Base-by-base conservation (phyloP, 495 filamentous ascomycete genomes). In the Trichocladium uniseriatum region DNA sequence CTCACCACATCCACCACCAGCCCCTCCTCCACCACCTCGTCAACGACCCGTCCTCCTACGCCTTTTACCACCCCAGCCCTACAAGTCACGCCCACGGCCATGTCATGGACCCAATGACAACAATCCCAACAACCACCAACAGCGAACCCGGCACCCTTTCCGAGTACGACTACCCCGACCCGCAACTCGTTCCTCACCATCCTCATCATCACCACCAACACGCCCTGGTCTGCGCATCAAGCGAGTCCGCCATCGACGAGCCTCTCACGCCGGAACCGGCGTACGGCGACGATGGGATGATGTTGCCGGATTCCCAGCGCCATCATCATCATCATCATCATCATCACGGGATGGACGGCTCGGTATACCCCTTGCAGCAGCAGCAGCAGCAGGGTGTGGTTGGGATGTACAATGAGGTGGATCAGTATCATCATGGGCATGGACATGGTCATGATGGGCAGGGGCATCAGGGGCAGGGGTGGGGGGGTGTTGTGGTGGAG, bases 191-290 rank as follows among this genome's bases (percentile, higher is more conserved):
- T 11, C 34, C 31, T 13, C 10, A 34, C 14, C 48, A 7, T 31
- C 48, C 1, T 19, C 48, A 32, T 34, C 32, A 38, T 15, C 48
- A 43, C 7, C 40, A 32, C 24, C 21, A 43, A 4, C 22, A 43
- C 21, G 22, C 36, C 27, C 20, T 3, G 15, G 24, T 8, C 4
- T 8, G 24, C 24, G 24, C 24, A 3, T 27, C 24, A 3, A 50
- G 39, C 39, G 48, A 50, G 22, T 43, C 48, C 1, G 49, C 41
- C 41, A 18, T 37, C 21, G 52, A 57, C 45, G 54, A 57, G 41
- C 54, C 54, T 14, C 27, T 57, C 27, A 57, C 54, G 15, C 55
- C 52, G 8, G 52, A 51, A 18, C 38, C 50, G 20, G 20, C 45
- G 7, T 54, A 36, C 40, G 36, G 41, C 28, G 24, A 37, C 24